phyloP scores from a whole-genome alignment of 495 filamentous ascomycete species.

The Halenospora varia region DNA sequence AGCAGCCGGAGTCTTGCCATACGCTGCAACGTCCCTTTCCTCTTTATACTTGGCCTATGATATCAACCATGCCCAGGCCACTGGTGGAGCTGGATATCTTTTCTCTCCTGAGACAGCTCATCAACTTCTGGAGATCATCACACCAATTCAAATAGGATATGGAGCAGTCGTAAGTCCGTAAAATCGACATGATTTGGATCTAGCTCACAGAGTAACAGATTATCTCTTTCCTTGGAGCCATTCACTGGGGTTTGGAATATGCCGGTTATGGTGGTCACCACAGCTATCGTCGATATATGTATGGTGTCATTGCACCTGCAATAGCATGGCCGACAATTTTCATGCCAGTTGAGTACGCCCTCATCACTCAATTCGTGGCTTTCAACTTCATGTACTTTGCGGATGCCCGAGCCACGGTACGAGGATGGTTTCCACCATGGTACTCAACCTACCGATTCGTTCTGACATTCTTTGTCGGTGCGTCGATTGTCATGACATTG shows the following conservation, averaged over 20 bases:
- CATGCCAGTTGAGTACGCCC: constrained; percentile 79
- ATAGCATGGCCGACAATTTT: constrained; percentile 92
- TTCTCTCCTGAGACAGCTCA: constrained; percentile 64
- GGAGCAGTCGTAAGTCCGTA: constrained; percentile 72
- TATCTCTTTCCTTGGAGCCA: constrained; percentile 91
- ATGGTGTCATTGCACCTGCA: constrained; percentile 77
- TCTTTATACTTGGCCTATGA: constrained; percentile 87
- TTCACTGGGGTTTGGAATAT: constrained; percentile 92
- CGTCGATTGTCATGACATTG: constrained; percentile 79
- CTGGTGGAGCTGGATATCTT: constrained; percentile 51
- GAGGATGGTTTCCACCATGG: constrained; percentile 87
- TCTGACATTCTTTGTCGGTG: constrained; percentile 88
- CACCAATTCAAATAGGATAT: constrained; percentile 90
- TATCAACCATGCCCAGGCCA: constrained; percentile 58
- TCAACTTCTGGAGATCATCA: constrained; percentile 70
- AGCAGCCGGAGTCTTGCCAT: constrained; percentile 85
- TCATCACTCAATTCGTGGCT: constrained; percentile 84
- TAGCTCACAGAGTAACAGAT: constrained; percentile 47
- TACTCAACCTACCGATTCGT: constrained; percentile 94
- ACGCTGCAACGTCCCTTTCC: constrained; percentile 79
- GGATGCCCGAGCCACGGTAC: constrained; percentile 68
- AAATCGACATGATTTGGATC: background rate
- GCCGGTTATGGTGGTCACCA: constrained; percentile 68
- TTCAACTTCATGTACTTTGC: constrained; percentile 89
- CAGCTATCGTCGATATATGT: constrained; percentile 72